These are phyloP conservation scores for Cystobasidium sp. DNA, from an alignment of 1,284 basidiomycete genomes.

Conservation along the genomic window DNA sequence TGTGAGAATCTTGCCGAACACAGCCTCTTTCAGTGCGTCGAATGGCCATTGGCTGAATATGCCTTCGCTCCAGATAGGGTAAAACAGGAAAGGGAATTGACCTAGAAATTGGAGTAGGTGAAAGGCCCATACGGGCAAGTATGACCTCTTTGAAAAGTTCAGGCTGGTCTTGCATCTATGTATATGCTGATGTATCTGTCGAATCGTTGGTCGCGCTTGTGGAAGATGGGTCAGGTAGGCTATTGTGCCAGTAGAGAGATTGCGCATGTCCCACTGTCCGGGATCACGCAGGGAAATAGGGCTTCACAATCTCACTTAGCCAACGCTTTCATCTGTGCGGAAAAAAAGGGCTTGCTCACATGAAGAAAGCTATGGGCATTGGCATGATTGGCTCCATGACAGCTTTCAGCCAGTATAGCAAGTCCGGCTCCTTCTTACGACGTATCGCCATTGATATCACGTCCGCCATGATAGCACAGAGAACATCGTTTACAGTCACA, in stretches of 20 bases:
- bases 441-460: slow-evolving; percentile 49
- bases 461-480: slow-evolving; percentile 38
- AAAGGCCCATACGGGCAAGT: slow-evolving; percentile 47
- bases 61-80: slow-evolving; percentile 46
- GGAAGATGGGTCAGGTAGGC: slow-evolving; percentile 49
- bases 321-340: neutral
- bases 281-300: slow-evolving; percentile 54
- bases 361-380: slow-evolving; percentile 39
- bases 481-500: slow-evolving; percentile 55
- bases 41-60: slow-evolving; percentile 17
- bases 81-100: slow-evolving; percentile 49
- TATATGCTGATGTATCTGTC: slow-evolving; percentile 50
- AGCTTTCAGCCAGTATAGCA: neutral
- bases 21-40: slow-evolving; percentile 10
- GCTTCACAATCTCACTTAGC: slow-evolving; percentile 5
- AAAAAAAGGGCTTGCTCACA: slow-evolving; percentile 6
- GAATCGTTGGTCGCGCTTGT: slow-evolving; percentile 45
- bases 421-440: slow-evolving; percentile 28
- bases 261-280: slow-evolving; percentile 53
- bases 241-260: slow-evolving; percentile 53
- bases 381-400: slow-evolving; percentile 3
- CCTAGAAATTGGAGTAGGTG: slow-evolving; percentile 31
- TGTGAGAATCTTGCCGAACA: slow-evolving; percentile 34
- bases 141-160: slow-evolving; percentile 52
- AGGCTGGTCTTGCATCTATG: slow-evolving; percentile 51